These are phyloP conservation scores for Candida corydali DNA, from an alignment of 805 yeast species.

Conservation along the genomic window DNA sequence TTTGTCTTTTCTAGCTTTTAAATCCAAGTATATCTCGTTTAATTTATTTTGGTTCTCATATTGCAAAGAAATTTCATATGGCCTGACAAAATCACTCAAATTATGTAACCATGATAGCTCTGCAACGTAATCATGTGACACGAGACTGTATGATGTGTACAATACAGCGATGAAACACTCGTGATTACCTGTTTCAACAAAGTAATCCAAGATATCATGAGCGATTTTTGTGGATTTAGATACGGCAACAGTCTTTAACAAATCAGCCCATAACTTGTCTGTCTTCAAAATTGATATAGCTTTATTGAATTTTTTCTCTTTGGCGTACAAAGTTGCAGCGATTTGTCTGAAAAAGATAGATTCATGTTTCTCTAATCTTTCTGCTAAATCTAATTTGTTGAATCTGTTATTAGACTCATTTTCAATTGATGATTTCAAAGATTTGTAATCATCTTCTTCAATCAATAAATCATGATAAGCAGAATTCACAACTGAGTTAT, in stretches of 20 bases:
- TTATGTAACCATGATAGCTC: slow-evolving; percentile 90
- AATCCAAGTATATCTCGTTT: slow-evolving; percentile 62
- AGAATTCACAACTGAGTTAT: slow-evolving; percentile 84
- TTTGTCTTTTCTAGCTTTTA: slow-evolving; percentile 64
- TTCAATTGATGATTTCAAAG: slow-evolving; percentile 82
- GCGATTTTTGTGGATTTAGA: slow-evolving; percentile 79
- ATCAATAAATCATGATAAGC: slow-evolving; percentile 94
- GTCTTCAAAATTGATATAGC: slow-evolving; percentile 83
- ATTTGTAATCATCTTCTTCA: slow-evolving; percentile 94
- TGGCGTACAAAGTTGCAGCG: slow-evolving; percentile 89
- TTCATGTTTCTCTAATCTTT: slow-evolving; percentile 87
- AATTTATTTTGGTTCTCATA: slow-evolving; percentile 73
- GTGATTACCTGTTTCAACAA: slow-evolving; percentile 94
- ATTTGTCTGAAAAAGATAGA: slow-evolving; percentile 92
- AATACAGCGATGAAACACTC: slow-evolving; percentile 91
- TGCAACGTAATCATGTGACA: slow-evolving; percentile 77
- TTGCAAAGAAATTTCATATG: slow-evolving; percentile 81
- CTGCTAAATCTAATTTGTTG: slow-evolving; percentile 89
- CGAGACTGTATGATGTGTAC: slow-evolving; percentile 76
- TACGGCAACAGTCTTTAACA: slow-evolving; percentile 84
- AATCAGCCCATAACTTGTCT: slow-evolving; percentile 93
- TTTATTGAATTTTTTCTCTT: slow-evolving; percentile 90
- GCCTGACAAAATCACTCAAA: slow-evolving; percentile 81
- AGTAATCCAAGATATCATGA: slow-evolving; percentile 82
- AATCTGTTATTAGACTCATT: slow-evolving; percentile 74